Evolutionary conservation across 139 green algal genomes (phyloP).

Genomic region (Eudorina sp.): DNA sequence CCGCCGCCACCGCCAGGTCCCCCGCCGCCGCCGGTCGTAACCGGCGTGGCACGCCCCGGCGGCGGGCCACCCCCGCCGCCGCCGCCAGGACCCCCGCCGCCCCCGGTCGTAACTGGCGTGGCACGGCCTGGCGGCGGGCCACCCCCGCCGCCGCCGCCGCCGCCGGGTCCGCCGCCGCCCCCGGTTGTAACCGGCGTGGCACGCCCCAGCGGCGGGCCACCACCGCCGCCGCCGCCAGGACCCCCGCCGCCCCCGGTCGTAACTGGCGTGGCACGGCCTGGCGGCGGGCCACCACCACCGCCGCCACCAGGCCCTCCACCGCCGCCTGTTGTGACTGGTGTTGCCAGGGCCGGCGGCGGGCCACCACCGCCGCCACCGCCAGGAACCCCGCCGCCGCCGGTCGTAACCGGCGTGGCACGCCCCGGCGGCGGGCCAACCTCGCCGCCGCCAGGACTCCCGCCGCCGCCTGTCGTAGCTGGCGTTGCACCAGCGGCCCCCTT

Average conservation of each 20-base stretch:
- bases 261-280: neutral
- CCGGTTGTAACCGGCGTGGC: neutral
- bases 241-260: neutral
- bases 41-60: neutral
- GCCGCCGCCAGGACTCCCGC: neutral
- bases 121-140: neutral
- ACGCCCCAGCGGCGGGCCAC: neutral
- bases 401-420: neutral
- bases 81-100: constrained; percentile 19
- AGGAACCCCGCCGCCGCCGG: neutral
- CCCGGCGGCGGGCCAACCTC: neutral
- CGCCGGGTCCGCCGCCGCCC: neutral
- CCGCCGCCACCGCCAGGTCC: neutral
- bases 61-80: neutral
- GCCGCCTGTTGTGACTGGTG: neutral
- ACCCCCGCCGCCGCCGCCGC: neutral
- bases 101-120: neutral
- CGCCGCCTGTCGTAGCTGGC: neutral
- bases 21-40: neutral
- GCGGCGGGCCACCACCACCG: neutral
- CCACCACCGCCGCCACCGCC: neutral
- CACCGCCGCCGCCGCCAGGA: constrained; percentile 1
- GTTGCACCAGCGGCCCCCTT: neutral
- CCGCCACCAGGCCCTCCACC: neutral
- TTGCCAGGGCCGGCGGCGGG: no score